Base-by-base conservation (phyloP, 768 basidiomycete species). In the Pilatotrama ljubarskyi region DNA sequence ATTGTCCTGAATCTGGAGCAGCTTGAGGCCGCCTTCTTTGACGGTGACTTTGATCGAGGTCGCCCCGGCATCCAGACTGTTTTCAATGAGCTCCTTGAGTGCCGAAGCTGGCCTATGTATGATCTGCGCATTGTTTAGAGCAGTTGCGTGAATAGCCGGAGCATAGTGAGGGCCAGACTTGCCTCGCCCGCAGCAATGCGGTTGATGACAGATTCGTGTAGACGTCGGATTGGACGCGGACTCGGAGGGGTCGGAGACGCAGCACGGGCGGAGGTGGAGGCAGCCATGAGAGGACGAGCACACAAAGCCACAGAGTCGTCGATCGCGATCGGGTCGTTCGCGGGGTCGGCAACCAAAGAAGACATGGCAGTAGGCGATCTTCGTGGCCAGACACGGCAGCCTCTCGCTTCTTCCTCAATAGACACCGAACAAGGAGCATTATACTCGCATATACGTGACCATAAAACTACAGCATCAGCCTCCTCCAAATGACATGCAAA, bases 1-100 rank as follows among this genome's bases (percentile, higher is more conserved):
- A 70, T 99, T 97, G 70, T 99, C 97, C 68, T 95, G 91, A 52
- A 98, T 95, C 74, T 97, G 93, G 37, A 98, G 81, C 15, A 95
- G 77, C 71, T 96, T 98, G 78, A 98, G 77, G 3, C 97, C 97
- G 1, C 96, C 97, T 63, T 99, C 96, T 74, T 97, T 98, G 65
- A 95, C 81, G 0, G 87, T 91, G 52, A 98, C 78, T 37, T 88
- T 86, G 70, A 98, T 93, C 0, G 86, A 86, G 0, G 91, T 95
- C 22, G 93, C 79, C 0, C 92, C 89, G 0, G 97, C 97, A 75
- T 99, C 97, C n/a, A 99, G 80, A 20, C 88, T 82, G 66, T 99
- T 98, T 74, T 99, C 97, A 14, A 99, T 77, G 0, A 98, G 80
- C 72, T 98, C 97, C 72, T 99, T 99, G 54, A 99, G 80, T 2